Percentiles rank a stretch among this genome's conserved stretches.
These are phyloP conservation scores for Penicillium ochrochloron DNA, from an alignment of 495 filamentous ascomycete species.

Conservation along the genomic window DNA sequence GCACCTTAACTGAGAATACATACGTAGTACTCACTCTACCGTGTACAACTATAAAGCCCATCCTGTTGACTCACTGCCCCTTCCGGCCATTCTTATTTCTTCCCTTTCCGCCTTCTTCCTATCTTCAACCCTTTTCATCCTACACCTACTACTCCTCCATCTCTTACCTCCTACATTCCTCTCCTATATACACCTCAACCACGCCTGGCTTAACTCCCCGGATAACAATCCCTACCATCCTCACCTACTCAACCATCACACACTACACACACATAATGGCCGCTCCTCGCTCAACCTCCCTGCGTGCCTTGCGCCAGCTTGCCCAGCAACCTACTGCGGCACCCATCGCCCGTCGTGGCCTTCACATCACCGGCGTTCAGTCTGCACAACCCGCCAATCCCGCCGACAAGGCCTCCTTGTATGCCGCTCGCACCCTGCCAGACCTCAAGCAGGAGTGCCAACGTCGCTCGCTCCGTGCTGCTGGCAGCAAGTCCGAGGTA, in stretches of 20 bases:
- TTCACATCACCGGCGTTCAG: slow-evolving; percentile 61
- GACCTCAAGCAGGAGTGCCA: slow-evolving; percentile 50
- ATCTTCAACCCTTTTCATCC: slow-evolving; percentile 12
- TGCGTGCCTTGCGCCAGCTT: slow-evolving; percentile 54
- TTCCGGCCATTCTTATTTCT: slow-evolving; percentile 9
- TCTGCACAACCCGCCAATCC: slow-evolving; percentile 48
- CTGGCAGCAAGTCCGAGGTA: slow-evolving; percentile 46
- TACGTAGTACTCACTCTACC: slow-evolving; percentile 8
- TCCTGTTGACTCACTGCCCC: slow-evolving; percentile 6
- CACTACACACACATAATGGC: slow-evolving; percentile 44
- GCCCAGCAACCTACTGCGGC: slow-evolving; percentile 46
- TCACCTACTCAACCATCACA: slow-evolving; percentile 2
- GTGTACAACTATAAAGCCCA: slow-evolving; percentile 8
- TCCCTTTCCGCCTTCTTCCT: slow-evolving; percentile 11
- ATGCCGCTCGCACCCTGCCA: slow-evolving; percentile 39
- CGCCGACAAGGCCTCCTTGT: slow-evolving; percentile 42
- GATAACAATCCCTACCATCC: background rate
- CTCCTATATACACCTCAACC: slow-evolving; percentile 8
- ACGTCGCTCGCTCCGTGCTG: slow-evolving; percentile 39
- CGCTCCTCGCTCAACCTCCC: slow-evolving; percentile 52
- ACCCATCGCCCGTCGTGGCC: slow-evolving; percentile 47
- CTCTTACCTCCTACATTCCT: slow-evolving; percentile 13
- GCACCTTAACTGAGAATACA: background rate
- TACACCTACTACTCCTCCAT: slow-evolving; percentile 2
- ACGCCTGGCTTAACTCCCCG: background rate